Evolutionary conservation across 2,329 filamentous ascomycete species (phyloP).

Genomic region (Ilyonectria robusta): DNA sequence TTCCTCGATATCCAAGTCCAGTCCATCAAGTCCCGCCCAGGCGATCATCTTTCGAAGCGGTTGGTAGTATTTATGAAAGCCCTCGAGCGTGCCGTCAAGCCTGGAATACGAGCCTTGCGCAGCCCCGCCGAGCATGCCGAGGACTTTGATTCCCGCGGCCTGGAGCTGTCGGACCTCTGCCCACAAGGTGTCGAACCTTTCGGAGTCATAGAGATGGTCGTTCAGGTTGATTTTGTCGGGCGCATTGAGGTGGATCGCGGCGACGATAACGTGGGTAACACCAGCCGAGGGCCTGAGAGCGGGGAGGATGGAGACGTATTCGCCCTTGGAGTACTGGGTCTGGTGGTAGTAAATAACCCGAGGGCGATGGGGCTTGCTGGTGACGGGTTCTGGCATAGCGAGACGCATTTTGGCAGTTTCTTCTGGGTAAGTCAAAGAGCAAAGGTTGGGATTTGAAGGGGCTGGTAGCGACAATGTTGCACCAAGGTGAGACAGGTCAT

Average conservation of each 20-base stretch:
- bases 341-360: constrained; percentile 67
- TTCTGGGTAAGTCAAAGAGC: not conserved
- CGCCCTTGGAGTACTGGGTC: constrained; percentile 57
- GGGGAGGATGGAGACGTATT: constrained; percentile 65
- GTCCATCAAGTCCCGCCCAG: constrained; percentile 72
- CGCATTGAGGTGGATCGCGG: constrained; percentile 84
- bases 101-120: constrained; percentile 77
- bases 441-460: not conserved
- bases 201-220: constrained; percentile 76
- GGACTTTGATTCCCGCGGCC: constrained; percentile 78
- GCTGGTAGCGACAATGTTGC: not conserved
- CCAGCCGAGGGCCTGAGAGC: constrained; percentile 58
- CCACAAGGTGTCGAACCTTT: constrained; percentile 81
- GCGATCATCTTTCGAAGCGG: constrained; percentile 76
- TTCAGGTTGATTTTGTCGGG: constrained; percentile 80
- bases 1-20: constrained; percentile 86
- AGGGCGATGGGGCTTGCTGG: constrained; percentile 40
- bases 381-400: not conserved
- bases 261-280: constrained; percentile 84
- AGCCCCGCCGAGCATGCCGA: constrained; percentile 89
- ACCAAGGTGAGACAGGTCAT: not conserved
- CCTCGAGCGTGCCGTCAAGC: constrained; percentile 68
- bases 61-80: constrained; percentile 81
- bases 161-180: constrained; percentile 80
- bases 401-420: constrained; percentile 2